Percentiles rank a stretch among this genome's conserved stretches.
Conservation (phyloP, 2,329 filamentous ascomycete genomes). For the Microdochium paspali region DNA sequence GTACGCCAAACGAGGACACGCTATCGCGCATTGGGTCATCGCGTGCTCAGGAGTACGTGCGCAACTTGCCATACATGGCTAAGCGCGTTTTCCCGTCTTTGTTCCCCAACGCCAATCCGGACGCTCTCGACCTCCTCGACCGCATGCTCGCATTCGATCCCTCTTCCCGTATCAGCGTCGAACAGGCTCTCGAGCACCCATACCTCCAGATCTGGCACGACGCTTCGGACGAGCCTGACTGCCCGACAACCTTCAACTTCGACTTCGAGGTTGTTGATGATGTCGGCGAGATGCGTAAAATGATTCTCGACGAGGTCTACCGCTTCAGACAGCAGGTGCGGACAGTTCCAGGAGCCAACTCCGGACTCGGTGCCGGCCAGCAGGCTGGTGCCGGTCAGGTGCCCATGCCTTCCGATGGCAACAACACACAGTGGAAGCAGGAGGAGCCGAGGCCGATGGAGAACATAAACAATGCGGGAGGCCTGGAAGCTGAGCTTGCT, state of each 20-base stretch:
- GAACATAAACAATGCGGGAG: slow-evolving; percentile 36
- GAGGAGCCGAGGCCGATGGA: slow-evolving; percentile 54
- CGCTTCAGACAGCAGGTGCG: slow-evolving; percentile 64
- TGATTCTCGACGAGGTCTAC: slow-evolving; percentile 93
- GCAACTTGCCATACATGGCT: slow-evolving; percentile 89
- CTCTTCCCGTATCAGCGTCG: slow-evolving; percentile 83
- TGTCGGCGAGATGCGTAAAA: slow-evolving; percentile 86
- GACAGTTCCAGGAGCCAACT: slow-evolving; percentile 32
- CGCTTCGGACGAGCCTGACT: slow-evolving; percentile 87
- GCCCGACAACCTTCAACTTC: slow-evolving; percentile 94
- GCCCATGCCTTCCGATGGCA: slow-evolving; percentile 39
- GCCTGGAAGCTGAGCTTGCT: slow-evolving; percentile 50
- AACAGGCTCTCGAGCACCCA: slow-evolving; percentile 89
- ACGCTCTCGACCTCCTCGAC: slow-evolving; percentile 90
- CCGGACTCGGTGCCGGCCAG: slow-evolving; percentile 22
- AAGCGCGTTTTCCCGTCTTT: slow-evolving; percentile 84
- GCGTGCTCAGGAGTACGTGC: slow-evolving; percentile 94
- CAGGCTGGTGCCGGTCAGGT: slow-evolving; percentile 31
- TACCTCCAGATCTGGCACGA: slow-evolving; percentile 99
- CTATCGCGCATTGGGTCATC: slow-evolving; percentile 88
- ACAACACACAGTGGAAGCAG: slow-evolving; percentile 44
- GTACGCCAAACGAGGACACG: slow-evolving; percentile 92
- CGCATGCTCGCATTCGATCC: slow-evolving; percentile 98
- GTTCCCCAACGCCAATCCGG: slow-evolving; percentile 91
- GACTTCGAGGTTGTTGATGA: slow-evolving; percentile 97